These are phyloP conservation scores for Thamnidium elegans DNA, from an alignment of 192 early-diverging fungal species.

Conservation along the genomic window DNA sequence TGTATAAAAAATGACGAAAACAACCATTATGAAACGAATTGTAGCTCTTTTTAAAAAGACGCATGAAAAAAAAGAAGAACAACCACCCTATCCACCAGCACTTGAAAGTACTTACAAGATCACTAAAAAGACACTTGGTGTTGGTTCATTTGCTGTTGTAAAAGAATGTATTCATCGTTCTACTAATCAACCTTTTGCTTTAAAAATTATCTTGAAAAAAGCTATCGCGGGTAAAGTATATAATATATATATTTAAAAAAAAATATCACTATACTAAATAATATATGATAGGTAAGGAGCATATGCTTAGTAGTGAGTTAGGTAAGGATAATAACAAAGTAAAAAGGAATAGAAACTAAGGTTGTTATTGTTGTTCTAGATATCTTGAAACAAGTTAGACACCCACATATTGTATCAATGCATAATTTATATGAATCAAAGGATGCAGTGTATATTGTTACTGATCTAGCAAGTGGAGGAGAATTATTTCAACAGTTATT, in stretches of 20 bases:
- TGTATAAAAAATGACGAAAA: slow-evolving; percentile 31
- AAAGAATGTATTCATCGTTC: slow-evolving; percentile 60
- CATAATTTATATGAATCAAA: slow-evolving; percentile 69
- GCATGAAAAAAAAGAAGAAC: slow-evolving; percentile 30
- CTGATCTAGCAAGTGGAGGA: slow-evolving; percentile 78
- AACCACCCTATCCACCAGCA: slow-evolving; percentile 24
- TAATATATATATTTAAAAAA: too few species aligned
- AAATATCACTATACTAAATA: neutral
- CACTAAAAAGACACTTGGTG: slow-evolving; percentile 46
- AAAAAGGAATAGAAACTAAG: neutral
- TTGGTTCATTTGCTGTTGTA: slow-evolving; percentile 61
- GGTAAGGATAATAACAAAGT: slow-evolving; percentile 12
- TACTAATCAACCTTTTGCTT: slow-evolving; percentile 59
- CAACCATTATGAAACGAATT: slow-evolving; percentile 35
- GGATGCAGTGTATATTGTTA: slow-evolving; percentile 70
- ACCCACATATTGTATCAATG: slow-evolving; percentile 83
- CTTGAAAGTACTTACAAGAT: slow-evolving; percentile 39
- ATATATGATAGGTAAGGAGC: slow-evolving; percentile 46
- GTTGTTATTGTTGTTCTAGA: slow-evolving; percentile 18
- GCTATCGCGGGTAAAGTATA: slow-evolving; percentile 40
- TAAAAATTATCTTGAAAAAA: slow-evolving; percentile 74
- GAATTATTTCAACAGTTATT: slow-evolving; percentile 83
- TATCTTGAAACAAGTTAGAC: slow-evolving; percentile 72
- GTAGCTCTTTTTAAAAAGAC: slow-evolving; percentile 42
- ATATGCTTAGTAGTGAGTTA: slow-evolving; percentile 67